A percentile compares a stretch with the other conserved stretches of the same genome.
These are phyloP conservation scores for Pythium myriotylum DNA, from an alignment of 352 stramenopile genomes.

Conservation along the genomic window DNA sequence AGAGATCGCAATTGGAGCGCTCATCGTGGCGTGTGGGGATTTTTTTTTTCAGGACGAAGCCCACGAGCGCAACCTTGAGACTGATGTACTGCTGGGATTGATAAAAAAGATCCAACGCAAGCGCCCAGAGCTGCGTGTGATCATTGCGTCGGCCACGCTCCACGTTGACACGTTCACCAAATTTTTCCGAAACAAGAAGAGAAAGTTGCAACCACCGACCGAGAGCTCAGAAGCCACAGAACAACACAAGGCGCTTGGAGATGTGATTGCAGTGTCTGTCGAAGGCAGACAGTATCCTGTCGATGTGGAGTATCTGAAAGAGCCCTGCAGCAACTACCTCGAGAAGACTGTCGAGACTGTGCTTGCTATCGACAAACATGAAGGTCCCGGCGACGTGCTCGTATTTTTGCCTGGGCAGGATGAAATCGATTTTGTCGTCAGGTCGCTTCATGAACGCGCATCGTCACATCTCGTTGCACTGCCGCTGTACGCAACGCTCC, in stretches of 20 bases:
- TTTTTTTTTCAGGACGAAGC: conserved; percentile 84
- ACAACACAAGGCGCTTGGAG: conserved; percentile 20
- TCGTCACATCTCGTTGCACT: conserved; percentile 56
- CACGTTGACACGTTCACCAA: conserved; percentile 88
- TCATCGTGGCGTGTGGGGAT: not conserved
- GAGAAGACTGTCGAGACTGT: conserved; percentile 76
- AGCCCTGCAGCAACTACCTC: conserved; percentile 70
- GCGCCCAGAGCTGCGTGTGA: conserved; percentile 86
- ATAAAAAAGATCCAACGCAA: conserved; percentile 95
- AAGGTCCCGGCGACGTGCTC: conserved; percentile 92
- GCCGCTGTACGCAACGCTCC: conserved; percentile 93
- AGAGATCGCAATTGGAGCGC: too few species aligned
- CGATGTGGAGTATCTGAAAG: conserved; percentile 88
- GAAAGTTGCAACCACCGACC: conserved; percentile 18
- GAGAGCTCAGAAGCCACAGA: not conserved
- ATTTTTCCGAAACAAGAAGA: conserved; percentile 85
- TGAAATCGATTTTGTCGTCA: conserved; percentile 93
- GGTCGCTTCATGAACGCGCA: conserved; percentile 49
- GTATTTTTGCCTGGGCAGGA: conserved; percentile 95
- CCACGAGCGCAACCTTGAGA: conserved; percentile 94
- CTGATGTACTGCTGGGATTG: conserved; percentile 93
- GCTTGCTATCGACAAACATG: conserved; percentile 64
- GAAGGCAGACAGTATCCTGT: conserved; percentile 92
- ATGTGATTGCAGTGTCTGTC: conserved; percentile 72
- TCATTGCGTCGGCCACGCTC: conserved; percentile 81